These are phyloP conservation scores for Podospora tetraspora DNA, from an alignment of 495 filamentous ascomycete genomes.

Conservation along the genomic window DNA sequence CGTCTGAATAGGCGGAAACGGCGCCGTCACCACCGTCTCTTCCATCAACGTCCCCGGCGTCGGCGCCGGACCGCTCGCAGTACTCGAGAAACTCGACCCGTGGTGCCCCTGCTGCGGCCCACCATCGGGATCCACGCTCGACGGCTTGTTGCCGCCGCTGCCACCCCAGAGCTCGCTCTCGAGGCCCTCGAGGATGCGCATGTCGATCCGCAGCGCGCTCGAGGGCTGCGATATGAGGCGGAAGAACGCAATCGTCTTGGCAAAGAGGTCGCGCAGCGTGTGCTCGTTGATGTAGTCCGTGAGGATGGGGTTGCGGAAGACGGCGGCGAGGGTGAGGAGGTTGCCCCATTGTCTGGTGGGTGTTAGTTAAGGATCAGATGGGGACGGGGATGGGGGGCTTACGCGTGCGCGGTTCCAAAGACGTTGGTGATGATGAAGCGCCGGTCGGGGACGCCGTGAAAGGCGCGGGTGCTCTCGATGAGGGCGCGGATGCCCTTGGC, in stretches of 20 bases:
- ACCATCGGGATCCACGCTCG: constrained; percentile 17
- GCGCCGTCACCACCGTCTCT: background rate
- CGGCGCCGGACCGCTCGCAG: constrained; percentile 29
- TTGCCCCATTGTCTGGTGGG: constrained; percentile 89
- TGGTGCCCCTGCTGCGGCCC: background rate
- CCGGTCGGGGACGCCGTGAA: constrained; percentile 61
- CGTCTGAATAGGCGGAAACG: background rate
- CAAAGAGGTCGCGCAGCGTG: constrained; percentile 47
- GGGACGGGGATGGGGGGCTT: constrained; percentile 40
- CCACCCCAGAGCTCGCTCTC: constrained; percentile 45
- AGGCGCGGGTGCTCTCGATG: constrained; percentile 78
- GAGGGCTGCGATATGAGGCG: constrained; percentile 55
- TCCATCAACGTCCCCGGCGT: constrained; percentile 7
- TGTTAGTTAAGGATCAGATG: constrained; percentile 4
- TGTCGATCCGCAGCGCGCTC: constrained; percentile 61
- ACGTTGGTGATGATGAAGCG: constrained; percentile 88
- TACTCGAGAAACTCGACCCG: constrained; percentile 44
- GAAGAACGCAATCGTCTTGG: constrained; percentile 68
- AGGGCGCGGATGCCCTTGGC: constrained; percentile 62
- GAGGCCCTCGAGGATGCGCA: constrained; percentile 59
- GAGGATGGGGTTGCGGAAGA: constrained; percentile 57
- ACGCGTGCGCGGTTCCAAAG: constrained; percentile 95
- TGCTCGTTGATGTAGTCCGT: constrained; percentile 45
- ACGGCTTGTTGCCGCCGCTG: background rate
- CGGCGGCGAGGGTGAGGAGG: constrained; percentile 78